Evolutionary conservation across 2,329 filamentous ascomycete species (phyloP), one percentile per base, ranked within the genome.

Genomic region (Fusarium oxysporum): DNA sequence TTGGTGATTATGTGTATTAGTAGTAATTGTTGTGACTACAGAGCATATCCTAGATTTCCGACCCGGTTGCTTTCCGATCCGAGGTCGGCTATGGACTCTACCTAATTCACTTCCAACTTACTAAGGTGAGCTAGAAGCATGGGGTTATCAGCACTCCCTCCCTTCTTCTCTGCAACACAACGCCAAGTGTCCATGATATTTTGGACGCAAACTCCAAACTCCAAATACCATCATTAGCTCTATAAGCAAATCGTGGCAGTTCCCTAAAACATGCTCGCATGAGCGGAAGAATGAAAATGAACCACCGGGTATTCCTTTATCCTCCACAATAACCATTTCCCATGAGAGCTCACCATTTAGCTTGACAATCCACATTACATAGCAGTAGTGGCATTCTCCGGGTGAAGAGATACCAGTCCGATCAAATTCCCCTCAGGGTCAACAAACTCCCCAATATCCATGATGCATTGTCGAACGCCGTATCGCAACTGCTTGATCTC

Each of bases 361-460:
- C 57, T 55, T 28, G 53, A 43, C 33, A 61, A 67, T 38, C 50
- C 40, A 54, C 44, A 35, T 56, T 70, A 30, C 58, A 61, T 54
- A 12, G 55, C 53, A 61, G 70, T 56, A 60, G 53, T 68, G 48
- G 60, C 71, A 72, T 70, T 72, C 61, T 73, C 73, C 45, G 72
- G 65, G 41, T 77, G 76, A 37, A 74, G 65, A 28, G 76, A 63
- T 43, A 77, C 65, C 32, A 77, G 68, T 13, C 76, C 76, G 62
- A 77, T 65, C 56, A 77, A 32, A 67, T 77, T 77, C 28, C 76
- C 76, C 28, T 77, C 76, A n/a, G 76, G 60, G 32, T 77, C 76
- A 41, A 78, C 62, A 54, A 77, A 77, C 70, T 77, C 73, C 38
- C 74, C 70, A 62, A 77, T 72, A 50, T 77, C 76, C 76, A 77